Evolutionary conservation across 2,329 filamentous ascomycete species (phyloP), one percentile per base, ranked within the genome.

Genomic region (Colletotrichum navitas): DNA sequence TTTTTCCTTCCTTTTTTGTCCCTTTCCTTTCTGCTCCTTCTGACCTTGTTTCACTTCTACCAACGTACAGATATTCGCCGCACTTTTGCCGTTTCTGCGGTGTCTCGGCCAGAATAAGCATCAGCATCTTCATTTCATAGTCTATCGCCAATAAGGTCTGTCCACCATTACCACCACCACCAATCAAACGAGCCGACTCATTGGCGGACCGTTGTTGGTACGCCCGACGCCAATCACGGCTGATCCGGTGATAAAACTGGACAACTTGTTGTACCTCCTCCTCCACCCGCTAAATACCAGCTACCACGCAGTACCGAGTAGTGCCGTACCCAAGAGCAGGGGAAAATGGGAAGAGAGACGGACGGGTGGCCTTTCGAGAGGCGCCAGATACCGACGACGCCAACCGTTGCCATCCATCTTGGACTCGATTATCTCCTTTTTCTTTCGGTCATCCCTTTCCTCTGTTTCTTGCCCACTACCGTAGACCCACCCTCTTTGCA

Each of bases 361-460:
- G 29, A 5, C 32, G 18, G 32, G 21, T 21, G 32, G 52, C 52
- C 55, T 32, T 18, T 43, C 32, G 24, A 52, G 58, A 66, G 49
- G 26, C 66, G 45, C 58, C 60, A 64, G 47, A 51, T 41, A 32
- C 41, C 32, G 59, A 24, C 59, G 18, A 63, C 59, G 41, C 58
- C 51, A 26, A 32, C 26, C 59, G 26, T 63, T 63, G 39, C 52
- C 66, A 52, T 43, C 52, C 66, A 52, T 43, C 51, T 26, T 65
- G 7, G 66, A 59, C 45, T 52, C 26, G 11, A 24, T 32, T 2
- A 16, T 16, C 45, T 21, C 45, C 11, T 24, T 47, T 24, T 47
- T 12, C 4, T 24, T 4, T 6, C 5, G 16, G 14, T 41, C 6
- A 5, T 1, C 6, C 16, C 12, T 47, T 24, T 47, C 4, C 21